These are phyloP conservation scores for Alternaria arborescens DNA, from an alignment of 2,329 filamentous ascomycete genomes.

Conservation along the genomic window DNA sequence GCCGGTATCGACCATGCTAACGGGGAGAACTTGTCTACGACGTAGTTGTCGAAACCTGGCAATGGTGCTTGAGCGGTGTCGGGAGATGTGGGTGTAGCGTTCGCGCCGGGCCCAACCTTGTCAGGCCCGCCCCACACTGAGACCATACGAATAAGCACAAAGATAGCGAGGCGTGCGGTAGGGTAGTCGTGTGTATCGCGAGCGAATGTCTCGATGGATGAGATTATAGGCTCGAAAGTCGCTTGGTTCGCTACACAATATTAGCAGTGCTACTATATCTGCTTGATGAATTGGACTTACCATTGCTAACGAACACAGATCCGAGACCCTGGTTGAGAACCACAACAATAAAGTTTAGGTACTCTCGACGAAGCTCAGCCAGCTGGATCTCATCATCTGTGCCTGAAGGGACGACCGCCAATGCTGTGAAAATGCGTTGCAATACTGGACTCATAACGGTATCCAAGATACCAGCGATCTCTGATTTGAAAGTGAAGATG, in stretches of 20 bases:
- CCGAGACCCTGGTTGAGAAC: conserved; percentile 91
- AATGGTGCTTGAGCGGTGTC: conserved; percentile 65
- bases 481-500: conserved; percentile 92
- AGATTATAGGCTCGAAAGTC: conserved; percentile 87
- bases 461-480: conserved; percentile 90
- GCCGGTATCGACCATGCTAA: conserved; percentile 89
- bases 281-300: conserved; percentile 48
- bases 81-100: conserved; percentile 50
- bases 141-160: conserved; percentile 83
- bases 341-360: conserved; percentile 90
- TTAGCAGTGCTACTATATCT: conserved; percentile 16
- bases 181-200: conserved; percentile 75
- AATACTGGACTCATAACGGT: conserved; percentile 87
- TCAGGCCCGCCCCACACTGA: conserved; percentile 91
- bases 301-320: conserved; percentile 83
- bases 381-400: conserved; percentile 98
- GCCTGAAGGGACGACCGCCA: conserved; percentile 83
- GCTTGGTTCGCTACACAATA: conserved; percentile 73
- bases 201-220: conserved; percentile 84
- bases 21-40: conserved; percentile 87
- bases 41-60: conserved; percentile 90
- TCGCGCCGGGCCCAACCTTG: conserved; percentile 50
- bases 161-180: conserved; percentile 79
- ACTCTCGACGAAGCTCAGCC: conserved; percentile 88
- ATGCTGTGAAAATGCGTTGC: conserved; percentile 84